Percentiles rank a stretch among this genome's conserved stretches.
phyloP scores from a whole-genome alignment of 495 filamentous ascomycete species.

The Hyaloscypha bicolor region DNA sequence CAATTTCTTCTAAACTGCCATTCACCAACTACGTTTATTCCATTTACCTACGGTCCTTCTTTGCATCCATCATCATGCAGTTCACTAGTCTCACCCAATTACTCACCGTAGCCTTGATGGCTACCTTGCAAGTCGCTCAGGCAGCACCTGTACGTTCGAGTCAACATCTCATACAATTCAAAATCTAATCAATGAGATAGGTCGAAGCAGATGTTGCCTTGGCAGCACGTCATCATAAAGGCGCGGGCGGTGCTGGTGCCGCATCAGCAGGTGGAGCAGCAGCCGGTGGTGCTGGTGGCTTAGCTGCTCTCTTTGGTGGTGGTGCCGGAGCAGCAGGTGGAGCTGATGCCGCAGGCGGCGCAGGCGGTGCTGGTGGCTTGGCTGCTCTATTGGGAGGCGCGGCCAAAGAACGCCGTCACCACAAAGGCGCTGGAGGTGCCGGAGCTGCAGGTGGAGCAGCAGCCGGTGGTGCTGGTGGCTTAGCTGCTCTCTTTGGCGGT shows the following conservation, averaged over 20 bases:
- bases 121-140: not conserved
- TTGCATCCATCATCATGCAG: conserved; percentile 12
- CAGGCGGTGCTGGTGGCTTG: conserved; percentile 9
- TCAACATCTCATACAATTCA: not conserved
- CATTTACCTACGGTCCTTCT: not conserved
- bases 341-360: conserved; percentile 1
- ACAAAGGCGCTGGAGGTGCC: conserved; percentile 4
- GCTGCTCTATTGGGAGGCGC: conserved; percentile 13
- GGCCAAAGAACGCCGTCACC: not conserved
- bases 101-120: conserved; percentile 2
- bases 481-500: conserved; percentile 2
- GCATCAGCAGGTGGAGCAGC: not conserved
- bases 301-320: conserved; percentile 2
- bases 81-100: conserved; percentile 12
- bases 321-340: conserved; percentile 5
- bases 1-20: no score
- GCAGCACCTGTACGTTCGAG: conserved; percentile 6
- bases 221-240: conserved; percentile 13
- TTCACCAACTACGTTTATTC: conserved; percentile 1
- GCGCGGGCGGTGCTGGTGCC: conserved; percentile 4
- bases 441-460: not conserved
- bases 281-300: not conserved
- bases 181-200: not conserved
- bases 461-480: conserved; percentile 2
- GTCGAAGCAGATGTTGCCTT: conserved; percentile 5